Percentiles rank a stretch among this genome's conserved stretches.
Conservation (phyloP, 306 rosid species). For the Ormosia semicastrata region DNA sequence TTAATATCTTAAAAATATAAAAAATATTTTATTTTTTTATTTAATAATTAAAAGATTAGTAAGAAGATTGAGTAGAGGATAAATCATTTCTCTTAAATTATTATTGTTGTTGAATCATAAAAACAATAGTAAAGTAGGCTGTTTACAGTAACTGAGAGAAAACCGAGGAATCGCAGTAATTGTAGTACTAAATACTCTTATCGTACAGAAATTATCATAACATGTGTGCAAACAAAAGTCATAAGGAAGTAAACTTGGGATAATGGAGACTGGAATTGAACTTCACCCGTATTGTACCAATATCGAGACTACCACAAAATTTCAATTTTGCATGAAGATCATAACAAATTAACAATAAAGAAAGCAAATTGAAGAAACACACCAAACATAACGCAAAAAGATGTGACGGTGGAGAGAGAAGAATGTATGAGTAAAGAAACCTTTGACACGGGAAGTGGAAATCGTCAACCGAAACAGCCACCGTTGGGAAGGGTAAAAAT, state of each 20-base stretch:
- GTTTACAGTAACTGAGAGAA: background rate
- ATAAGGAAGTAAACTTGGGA: background rate
- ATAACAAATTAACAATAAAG: background rate
- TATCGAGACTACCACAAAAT: background rate
- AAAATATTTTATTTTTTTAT: no score
- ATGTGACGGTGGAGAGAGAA: background rate
- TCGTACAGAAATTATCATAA: background rate
- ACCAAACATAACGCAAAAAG: background rate
- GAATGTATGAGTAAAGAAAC: conserved; percentile 23
- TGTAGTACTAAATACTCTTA: background rate
- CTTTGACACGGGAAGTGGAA: conserved; percentile 56
- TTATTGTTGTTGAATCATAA: no score
- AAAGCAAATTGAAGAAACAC: background rate
- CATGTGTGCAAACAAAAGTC: background rate
- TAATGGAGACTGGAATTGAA: background rate
- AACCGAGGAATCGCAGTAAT: background rate
- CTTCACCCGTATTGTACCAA: background rate
- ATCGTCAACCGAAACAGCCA: conserved; percentile 60
- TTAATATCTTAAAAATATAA: no score
- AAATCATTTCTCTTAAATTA: no score
- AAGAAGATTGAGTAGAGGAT: no score
- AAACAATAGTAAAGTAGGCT: no score
- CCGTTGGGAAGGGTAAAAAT: background rate
- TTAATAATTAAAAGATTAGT: no score
- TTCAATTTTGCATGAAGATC: background rate